Base-by-base conservation (phyloP, 2,329 filamentous ascomycete genomes). In the Sclerotiophoma versabilis region DNA sequence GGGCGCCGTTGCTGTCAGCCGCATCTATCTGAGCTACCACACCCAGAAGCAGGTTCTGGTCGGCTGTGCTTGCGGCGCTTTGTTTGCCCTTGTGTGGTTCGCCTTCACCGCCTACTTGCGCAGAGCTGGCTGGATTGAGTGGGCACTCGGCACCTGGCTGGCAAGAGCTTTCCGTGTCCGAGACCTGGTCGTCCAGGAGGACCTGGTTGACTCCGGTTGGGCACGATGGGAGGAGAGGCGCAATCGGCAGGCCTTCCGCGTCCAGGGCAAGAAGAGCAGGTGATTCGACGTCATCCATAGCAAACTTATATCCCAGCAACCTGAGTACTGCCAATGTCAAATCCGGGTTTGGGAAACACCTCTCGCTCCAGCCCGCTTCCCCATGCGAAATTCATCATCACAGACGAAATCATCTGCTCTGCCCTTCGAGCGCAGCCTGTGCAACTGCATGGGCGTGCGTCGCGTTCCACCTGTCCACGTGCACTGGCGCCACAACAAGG, bases 11-110 rank as follows among this genome's bases (percentile, higher is more conserved):
- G 90, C 93, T 17, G 86, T 84, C 75, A 96, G 92, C 68, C 84
- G 95, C 49, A 84, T 96, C 37, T 99, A 99, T 72, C 80, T 99
- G 58, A 92, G 88, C 74, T 99, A 99, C 72, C 95, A 99, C 76
- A 97, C 93, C 0, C 82, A 85, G 30, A 87, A 83, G 68, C 95
- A 99, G 79, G 95, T 99, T 9, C 68, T 92, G n/a, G 90, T 89
- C 1, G 95, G 95, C 2, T 86, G 83, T 62, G 78, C 76, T 9
- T 91, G 90, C 0, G 95, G 95, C 0, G 78, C 83, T 1, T 69
- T 84, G 1, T 91, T 88, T 65, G 93, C 90, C 0, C 67, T 90
- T 2, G 82, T 78, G 1, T 99, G 95, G 95, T 99, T 96, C 69
- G 72, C 78, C 1, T 79, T 87, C 43, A 96, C 91, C 2, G 81